Base-by-base conservation (phyloP, 2,329 filamentous ascomycete species). In the Lachnellula subtilissima region DNA sequence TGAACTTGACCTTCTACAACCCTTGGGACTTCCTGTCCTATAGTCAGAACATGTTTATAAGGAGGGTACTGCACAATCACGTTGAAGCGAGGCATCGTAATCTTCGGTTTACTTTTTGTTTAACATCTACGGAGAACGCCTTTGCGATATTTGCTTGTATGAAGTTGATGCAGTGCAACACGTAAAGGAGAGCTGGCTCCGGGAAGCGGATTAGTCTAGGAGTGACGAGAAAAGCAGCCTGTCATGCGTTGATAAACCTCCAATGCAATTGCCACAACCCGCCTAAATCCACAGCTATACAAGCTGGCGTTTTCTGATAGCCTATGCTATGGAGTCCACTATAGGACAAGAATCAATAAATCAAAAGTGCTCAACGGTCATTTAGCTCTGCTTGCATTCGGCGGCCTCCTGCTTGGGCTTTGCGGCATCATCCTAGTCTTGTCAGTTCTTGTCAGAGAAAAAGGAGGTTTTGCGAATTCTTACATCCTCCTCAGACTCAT, bases 341-440 rank as follows among this genome's bases (percentile, higher is more conserved):
- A 8, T 32, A 32, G 35, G 46, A 12, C 35, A 36, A 25, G 25
- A 53, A 48, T 25, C 25, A 48, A 54, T 23, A 37, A 47, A 50
- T 32, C 17, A 50, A 15, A 47, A 37, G 6, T 39, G 36, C 17
- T 49, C 9, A 28, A 28, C 19, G 46, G 28, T 36, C 48, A 54
- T 65, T 81, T 84, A 96, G 78, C 89, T 95, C 78, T 95, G 91
- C 82, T 96, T 96, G 85, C 91, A 96, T 79, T 96, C 91, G 65
- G 91, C 89, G 65, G 91, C 86, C 76, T 96, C 91, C 77, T 94
- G 91, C 81, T 95, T 95, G 57, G 91, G 91, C 81, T 93, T 95
- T 66, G 88, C 86, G 63, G 84, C 85, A 71, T 92, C 90, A 71
- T 95, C 89, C 90, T 95, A 58, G 64, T 56, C 67, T 71, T 61